These are phyloP conservation scores for Lactarius sp. DNA, from an alignment of 768 basidiomycete genomes.

Conservation along the genomic window DNA sequence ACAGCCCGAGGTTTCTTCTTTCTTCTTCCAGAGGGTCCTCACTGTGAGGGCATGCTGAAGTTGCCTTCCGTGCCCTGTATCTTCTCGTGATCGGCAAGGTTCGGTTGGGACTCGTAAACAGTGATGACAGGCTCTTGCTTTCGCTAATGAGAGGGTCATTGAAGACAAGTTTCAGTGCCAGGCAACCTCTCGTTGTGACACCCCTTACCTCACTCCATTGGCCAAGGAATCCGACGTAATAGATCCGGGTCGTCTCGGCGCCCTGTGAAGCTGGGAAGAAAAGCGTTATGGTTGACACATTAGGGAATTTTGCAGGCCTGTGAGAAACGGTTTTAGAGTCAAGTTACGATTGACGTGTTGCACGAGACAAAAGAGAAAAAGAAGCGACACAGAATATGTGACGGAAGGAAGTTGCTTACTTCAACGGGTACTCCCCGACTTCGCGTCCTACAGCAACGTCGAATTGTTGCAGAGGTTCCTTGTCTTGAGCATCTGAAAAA, in stretches of 20 bases:
- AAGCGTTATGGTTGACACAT: constrained; percentile 73
- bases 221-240: constrained; percentile 83
- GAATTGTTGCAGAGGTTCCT: constrained; percentile 66
- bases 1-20: not conserved
- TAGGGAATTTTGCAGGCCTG: constrained; percentile 84
- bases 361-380: not conserved
- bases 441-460: constrained; percentile 64
- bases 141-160: constrained; percentile 44
- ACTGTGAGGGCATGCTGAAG: constrained; percentile 44
- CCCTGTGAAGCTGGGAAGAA: constrained; percentile 80
- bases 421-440: constrained; percentile 80
- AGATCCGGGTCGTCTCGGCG: constrained; percentile 68
- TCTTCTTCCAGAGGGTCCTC: not conserved
- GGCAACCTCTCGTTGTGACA: not conserved
- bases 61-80: constrained; percentile 72
- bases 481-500: constrained; percentile 66
- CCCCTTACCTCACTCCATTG: constrained; percentile 63
- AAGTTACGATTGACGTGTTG: not conserved
- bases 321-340: not conserved
- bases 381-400: not conserved
- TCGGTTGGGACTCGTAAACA: constrained; percentile 85
- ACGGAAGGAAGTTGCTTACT: constrained; percentile 41
- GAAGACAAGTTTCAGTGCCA: not conserved
- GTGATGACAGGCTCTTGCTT: constrained; percentile 76
- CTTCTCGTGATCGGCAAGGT: constrained; percentile 82